Evolutionary conservation across 768 basidiomycete genomes (phyloP), one percentile per base, ranked within the genome.

Genomic region (Boletus subparvulus): DNA sequence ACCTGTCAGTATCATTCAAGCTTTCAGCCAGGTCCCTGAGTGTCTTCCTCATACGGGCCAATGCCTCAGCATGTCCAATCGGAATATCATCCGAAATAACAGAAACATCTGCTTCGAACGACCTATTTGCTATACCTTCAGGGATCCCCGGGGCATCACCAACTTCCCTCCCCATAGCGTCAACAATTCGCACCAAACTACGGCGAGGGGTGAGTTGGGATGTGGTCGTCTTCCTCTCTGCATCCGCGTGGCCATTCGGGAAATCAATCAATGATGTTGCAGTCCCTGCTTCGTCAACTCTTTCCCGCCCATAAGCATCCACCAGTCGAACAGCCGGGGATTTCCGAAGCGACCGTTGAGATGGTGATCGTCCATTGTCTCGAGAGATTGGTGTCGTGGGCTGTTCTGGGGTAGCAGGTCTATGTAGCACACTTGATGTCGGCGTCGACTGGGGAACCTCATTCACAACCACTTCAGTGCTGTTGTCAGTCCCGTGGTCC

Each of bases 101-200:
- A 48, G 67, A 66, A 45, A 58, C 4, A 47, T 68, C 63, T 54
- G 61, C 56, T 46, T 63, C 63, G 52, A 63, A 50, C 16, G 49
- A 61, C 54, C 41, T 59, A 55, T 66, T 52, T 58, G 53, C 28
- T 56, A 45, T 50, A 54, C 45, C 58, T 30, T 61, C 73, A 47
- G 79, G 74, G 24, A 83, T 36, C 47, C 55, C 53, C 43, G 56
- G 35, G 9, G 60, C 44, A 43, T 74, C 75, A 51, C 79, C 76
- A 16, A 87, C 74, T 61, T 85, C 82, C 50, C 75, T 78, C 9
- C 87, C 88, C 81, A 87, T 84, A 6, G 85, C 85, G 65, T 91
- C 88, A 41, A 88, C 79, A 35, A 90, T 73, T 42, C 86, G 80
- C 48, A 89, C 75, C 26, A 69, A 63, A 58, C 75, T 80, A 61